phyloP scores from a whole-genome alignment of 148 eudicot genomes.

The Polygonum maritimum region DNA sequence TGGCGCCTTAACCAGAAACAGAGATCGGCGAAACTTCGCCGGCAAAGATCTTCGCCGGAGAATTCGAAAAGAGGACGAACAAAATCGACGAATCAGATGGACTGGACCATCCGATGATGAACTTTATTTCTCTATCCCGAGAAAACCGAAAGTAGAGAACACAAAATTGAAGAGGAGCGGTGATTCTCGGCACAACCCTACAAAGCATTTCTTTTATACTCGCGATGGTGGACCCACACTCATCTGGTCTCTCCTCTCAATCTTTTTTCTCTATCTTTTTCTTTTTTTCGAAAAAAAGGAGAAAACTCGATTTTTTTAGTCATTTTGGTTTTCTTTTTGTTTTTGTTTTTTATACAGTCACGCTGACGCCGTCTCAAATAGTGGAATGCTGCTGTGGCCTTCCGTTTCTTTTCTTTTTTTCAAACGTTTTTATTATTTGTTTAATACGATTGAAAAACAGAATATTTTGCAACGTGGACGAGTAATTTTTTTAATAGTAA shows the following conservation, averaged over 20 bases:
- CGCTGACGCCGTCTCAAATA: conserved; percentile 22
- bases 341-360: background rate
- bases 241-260: background rate
- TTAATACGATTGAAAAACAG: background rate
- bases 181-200: conserved; percentile 6
- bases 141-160: background rate
- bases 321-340: background rate
- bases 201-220: conserved; percentile 3
- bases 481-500: background rate
- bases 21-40: conserved; percentile 10
- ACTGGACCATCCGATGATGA: conserved; percentile 21
- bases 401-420: background rate
- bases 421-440: background rate
- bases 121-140: conserved; percentile 3
- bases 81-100: background rate
- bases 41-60: background rate
- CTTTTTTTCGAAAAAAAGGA: background rate
- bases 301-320: background rate
- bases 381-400: background rate
- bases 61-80: background rate
- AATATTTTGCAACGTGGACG: background rate
- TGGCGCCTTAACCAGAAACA: conserved; percentile 17
- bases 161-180: background rate
- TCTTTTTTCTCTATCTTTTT: background rate
- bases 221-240: background rate